Conservation (phyloP, 2,329 filamentous ascomycete genomes). For the Calonectria ilicicola region DNA sequence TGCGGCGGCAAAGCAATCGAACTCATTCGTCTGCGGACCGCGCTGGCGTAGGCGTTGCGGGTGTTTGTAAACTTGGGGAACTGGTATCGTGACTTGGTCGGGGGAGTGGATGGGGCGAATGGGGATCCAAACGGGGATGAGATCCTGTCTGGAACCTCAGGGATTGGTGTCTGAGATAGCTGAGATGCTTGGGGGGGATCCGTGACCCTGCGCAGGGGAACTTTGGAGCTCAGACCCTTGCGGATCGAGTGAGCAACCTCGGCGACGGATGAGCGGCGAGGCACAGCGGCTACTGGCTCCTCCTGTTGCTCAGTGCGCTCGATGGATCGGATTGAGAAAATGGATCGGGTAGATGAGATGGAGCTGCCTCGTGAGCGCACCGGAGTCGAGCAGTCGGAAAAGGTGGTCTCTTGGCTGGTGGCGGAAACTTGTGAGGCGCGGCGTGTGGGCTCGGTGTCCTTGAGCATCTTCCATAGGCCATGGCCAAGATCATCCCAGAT, state of each 20-base stretch:
- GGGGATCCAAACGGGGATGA: not conserved
- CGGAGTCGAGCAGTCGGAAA: conserved; percentile 9
- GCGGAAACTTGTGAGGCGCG: conserved; percentile 5
- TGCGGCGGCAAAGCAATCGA: conserved; percentile 1
- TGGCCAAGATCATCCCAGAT: conserved; percentile 53
- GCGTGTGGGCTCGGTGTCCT: conserved; percentile 25
- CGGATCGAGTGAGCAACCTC: conserved; percentile 10
- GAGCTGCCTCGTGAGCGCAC: conserved; percentile 20
- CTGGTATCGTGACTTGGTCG: conserved; percentile 9
- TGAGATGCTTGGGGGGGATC: not conserved
- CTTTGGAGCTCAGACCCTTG: conserved; percentile 11
- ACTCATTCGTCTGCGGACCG: conserved; percentile 14
- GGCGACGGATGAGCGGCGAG: conserved; percentile 18
- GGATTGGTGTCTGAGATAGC: not conserved
- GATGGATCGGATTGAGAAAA: not conserved
- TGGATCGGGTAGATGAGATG: conserved; percentile 8
- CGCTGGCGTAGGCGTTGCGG: conserved; percentile 9
- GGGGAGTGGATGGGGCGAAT: not conserved
- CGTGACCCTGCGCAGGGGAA: conserved; percentile 15
- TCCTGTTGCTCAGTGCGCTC: not conserved
- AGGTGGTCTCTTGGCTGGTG: not conserved
- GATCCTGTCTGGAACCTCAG: not conserved
- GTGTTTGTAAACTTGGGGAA: conserved; percentile 21
- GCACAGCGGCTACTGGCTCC: not conserved
- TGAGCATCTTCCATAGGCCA: conserved; percentile 48